A percentile compares a stretch with the other conserved stretches of the same genome.
These are phyloP conservation scores for Russula abietina DNA, from an alignment of 768 basidiomycete species.

Conservation along the genomic window DNA sequence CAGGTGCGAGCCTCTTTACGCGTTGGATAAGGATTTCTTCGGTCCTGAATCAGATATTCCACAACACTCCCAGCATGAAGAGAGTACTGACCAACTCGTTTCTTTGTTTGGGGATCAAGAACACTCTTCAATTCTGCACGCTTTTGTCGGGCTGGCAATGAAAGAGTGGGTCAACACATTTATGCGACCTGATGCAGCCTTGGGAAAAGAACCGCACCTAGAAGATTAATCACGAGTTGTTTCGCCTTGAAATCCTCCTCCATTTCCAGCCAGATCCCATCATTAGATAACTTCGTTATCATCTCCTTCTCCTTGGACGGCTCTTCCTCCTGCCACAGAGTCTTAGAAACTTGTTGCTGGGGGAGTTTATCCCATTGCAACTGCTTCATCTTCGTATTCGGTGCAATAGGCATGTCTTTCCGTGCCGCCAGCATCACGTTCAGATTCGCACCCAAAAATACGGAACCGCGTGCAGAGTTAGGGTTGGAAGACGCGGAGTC, in stretches of 20 bases:
- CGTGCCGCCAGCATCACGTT: slow-evolving; percentile 54
- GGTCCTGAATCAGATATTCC: background rate
- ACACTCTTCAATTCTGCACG: slow-evolving; percentile 89
- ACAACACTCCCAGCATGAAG: background rate
- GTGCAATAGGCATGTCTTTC: slow-evolving; percentile 81
- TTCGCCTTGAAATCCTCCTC: slow-evolving; percentile 98
- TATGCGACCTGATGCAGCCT: background rate
- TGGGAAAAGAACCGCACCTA: slow-evolving; percentile 47
- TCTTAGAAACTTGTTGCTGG: slow-evolving; percentile 77
- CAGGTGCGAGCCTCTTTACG: slow-evolving; percentile 74
- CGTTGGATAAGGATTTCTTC: slow-evolving; percentile 90
- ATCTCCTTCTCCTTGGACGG: slow-evolving; percentile 70
- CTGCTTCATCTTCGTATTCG: slow-evolving; percentile 93
- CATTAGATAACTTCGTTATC: slow-evolving; percentile 70
- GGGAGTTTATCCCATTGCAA: slow-evolving; percentile 98
- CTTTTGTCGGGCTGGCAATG: slow-evolving; percentile 61
- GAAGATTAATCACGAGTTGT: slow-evolving; percentile 83
- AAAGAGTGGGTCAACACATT: background rate
- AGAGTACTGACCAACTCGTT: slow-evolving; percentile 73
- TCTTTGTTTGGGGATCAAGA: slow-evolving; percentile 84
- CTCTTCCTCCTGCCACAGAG: slow-evolving; percentile 75
- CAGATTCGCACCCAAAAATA: slow-evolving; percentile 53
- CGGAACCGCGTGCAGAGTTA: slow-evolving; percentile 52
- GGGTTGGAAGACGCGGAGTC: slow-evolving; percentile 36
- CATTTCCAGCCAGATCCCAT: slow-evolving; percentile 94